Conservation (phyloP, 2,329 filamentous ascomycete genomes). For the Pseudocercospora fijiensis region DNA sequence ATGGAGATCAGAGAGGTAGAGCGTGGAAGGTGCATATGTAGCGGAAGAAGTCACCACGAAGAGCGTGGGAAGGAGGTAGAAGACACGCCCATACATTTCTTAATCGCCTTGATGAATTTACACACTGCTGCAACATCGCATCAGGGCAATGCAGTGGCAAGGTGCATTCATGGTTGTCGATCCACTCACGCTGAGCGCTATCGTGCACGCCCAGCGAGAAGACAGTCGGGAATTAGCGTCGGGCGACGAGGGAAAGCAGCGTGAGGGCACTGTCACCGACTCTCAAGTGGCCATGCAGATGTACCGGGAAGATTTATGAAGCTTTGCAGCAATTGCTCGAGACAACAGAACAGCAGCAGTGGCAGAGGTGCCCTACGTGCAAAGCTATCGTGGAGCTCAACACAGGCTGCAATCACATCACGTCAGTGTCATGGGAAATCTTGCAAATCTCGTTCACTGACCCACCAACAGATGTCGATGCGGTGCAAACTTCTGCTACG, state of each 20-base stretch:
- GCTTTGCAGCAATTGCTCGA: conserved; percentile 43
- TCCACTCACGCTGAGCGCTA: conserved; percentile 17
- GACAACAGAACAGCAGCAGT: conserved; percentile 47
- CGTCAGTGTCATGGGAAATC: conserved; percentile 44
- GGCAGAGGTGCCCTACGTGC: conserved; percentile 55
- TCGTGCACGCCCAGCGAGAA: conserved; percentile 59
- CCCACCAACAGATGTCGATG: conserved; percentile 30
- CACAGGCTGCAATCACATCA: conserved; percentile 59
- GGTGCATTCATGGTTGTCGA: conserved; percentile 19
- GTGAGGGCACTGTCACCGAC: conserved; percentile 22
- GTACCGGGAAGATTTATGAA: conserved; percentile 29
- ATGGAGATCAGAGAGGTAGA: too few species aligned
- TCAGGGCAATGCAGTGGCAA: conserved; percentile 14
- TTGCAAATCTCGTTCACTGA: conserved; percentile 35
- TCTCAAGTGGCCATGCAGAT: conserved; percentile 29
- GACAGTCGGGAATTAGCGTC: conserved; percentile 40
- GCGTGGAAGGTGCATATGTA: too few species aligned
- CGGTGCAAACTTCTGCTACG: conserved; percentile 36
- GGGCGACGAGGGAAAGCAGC: conserved; percentile 25
- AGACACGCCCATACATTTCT: background rate
- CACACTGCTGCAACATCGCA: background rate
- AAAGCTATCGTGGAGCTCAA: conserved; percentile 50
- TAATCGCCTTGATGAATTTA: background rate
- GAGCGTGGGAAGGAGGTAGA: too few species aligned
- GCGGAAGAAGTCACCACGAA: too few species aligned